Conservation (phyloP, 768 basidiomycete genomes). For the Pleurotus pulmonarius region DNA sequence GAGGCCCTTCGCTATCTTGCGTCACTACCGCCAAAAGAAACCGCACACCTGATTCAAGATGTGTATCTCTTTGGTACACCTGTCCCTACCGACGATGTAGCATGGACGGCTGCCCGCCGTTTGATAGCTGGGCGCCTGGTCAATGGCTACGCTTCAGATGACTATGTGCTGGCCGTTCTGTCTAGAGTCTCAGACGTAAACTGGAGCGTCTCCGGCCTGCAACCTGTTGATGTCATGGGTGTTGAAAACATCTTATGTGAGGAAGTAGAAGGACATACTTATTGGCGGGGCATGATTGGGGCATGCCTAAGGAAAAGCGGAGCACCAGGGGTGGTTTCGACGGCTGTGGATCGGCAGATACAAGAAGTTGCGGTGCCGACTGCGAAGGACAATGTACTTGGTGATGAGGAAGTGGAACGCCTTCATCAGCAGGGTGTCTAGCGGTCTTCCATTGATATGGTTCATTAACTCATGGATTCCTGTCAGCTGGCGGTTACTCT, state of each 20-base stretch:
- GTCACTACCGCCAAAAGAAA: conserved; percentile 37
- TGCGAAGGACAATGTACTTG: conserved; percentile 14
- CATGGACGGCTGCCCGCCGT: conserved; percentile 45
- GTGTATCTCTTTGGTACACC: conserved; percentile 55
- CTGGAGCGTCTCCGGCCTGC: conserved; percentile 51
- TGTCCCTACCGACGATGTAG: conserved; percentile 29
- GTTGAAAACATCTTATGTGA: conserved; percentile 49
- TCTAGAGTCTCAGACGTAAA: conserved; percentile 40
- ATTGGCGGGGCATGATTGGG: conserved; percentile 48
- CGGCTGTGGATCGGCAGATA: conserved; percentile 32
- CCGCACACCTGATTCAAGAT: conserved; percentile 46
- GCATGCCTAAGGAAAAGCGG: conserved; percentile 35
- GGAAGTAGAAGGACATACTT: conserved; percentile 45
- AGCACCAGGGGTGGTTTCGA: conserved; percentile 33
- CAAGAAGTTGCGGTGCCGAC: conserved; percentile 20
- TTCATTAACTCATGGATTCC: neutral
- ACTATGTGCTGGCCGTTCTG: conserved; percentile 53
- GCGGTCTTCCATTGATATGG: neutral
- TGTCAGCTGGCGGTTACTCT: neutral
- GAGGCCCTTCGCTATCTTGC: conserved; percentile 50
- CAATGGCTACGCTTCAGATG: conserved; percentile 48
- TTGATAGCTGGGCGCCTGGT: conserved; percentile 49
- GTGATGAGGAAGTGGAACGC: conserved; percentile 15
- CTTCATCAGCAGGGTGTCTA: neutral
- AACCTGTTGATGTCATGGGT: conserved; percentile 43